Evolutionary conservation across 306 rosid genomes (phyloP).

Genomic region (Hippophae gyantsensis): DNA sequence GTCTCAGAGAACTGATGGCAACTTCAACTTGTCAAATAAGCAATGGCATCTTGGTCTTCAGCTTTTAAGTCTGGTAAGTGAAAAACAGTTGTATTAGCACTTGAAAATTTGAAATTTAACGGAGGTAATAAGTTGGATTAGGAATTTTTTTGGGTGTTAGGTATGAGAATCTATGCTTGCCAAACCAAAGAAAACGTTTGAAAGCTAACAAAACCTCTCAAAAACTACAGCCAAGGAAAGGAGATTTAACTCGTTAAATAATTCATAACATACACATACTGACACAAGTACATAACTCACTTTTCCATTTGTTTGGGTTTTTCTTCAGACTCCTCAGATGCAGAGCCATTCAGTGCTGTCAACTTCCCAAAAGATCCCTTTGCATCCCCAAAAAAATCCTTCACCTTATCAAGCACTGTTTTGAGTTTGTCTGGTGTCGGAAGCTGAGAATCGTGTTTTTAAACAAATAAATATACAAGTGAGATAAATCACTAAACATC

Average conservation of each 20-base stretch:
- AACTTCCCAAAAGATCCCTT: slow-evolving; percentile 80
- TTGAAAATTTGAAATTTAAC: not conserved
- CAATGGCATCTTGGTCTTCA: slow-evolving; percentile 17
- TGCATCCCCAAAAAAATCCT: slow-evolving; percentile 81
- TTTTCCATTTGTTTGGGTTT: slow-evolving; percentile 33
- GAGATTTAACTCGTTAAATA: not conserved
- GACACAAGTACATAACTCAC: slow-evolving; percentile 38
- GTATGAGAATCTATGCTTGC: not conserved
- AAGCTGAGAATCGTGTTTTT: slow-evolving; percentile 43
- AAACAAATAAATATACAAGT: slow-evolving; percentile 11
- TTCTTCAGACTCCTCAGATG: slow-evolving; percentile 39
- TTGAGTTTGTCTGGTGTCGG: slow-evolving; percentile 78
- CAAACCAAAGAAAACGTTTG: not conserved
- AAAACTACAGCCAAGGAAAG: not conserved
- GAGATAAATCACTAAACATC: not conserved
- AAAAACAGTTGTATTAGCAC: slow-evolving; percentile 8
- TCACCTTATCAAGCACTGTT: slow-evolving; percentile 70
- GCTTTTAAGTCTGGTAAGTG: slow-evolving; percentile 38
- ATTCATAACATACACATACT: not conserved
- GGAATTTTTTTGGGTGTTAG: not conserved
- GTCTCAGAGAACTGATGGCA: slow-evolving; percentile 15
- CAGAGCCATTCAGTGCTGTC: slow-evolving; percentile 32
- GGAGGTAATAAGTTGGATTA: not conserved
- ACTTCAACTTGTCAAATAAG: slow-evolving; percentile 22
- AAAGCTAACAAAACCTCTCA: not conserved